Base-by-base conservation (phyloP, 163 green algal species). In the Scenedesmus sp. region DNA sequence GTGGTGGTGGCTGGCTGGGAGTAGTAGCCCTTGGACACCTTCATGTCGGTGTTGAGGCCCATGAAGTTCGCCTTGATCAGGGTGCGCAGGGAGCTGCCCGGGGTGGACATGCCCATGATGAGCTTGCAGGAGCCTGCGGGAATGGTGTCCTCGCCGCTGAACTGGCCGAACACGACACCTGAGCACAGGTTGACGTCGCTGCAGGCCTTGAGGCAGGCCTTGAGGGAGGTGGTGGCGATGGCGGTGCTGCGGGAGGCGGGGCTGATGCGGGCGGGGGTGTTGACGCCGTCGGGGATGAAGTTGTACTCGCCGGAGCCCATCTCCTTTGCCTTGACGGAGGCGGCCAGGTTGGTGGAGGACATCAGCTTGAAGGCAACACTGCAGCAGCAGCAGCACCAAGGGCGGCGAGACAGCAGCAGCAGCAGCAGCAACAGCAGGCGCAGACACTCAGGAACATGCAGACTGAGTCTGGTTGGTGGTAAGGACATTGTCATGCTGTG, bases 51-150 rank as follows among this genome's bases (percentile, higher is more conserved):
- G 70, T 42, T 42, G 1, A 81, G n/a, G 70, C 70, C 70, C 70
- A 46, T 40, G 70, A 81, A 81, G 70, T 81, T 81, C 26, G 70
- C 70, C 70, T 81, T 81, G 70, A 81, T 81, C 24, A 81, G 70
- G 33, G 70, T 81, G 70, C 70, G 70, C 10, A 15, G 70, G 33
- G 10, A 43, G 33, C 12, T 20, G 5, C 70, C 70, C 26, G 70
- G 70, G 26, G 13, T 15, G 70, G 70, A 81, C 70, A 44, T 16
- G 70, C 33, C 70, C 70, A 81, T 81, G 70, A 81, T 81, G 26
- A 81, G 70, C 33, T 81, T 43, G 70, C 70, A 81, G 33, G 70
- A 81, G 33, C 10, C 26, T 30, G 56, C 56, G 26, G 56, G 56
- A 20, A 81, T 43, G 70, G 5, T 81, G 70, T 81, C 70, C 33